Evolutionary conservation across 192 early-diverging fungal species (phyloP), one percentile per base, ranked within the genome.

Genomic region (Coemansia sp.): DNA sequence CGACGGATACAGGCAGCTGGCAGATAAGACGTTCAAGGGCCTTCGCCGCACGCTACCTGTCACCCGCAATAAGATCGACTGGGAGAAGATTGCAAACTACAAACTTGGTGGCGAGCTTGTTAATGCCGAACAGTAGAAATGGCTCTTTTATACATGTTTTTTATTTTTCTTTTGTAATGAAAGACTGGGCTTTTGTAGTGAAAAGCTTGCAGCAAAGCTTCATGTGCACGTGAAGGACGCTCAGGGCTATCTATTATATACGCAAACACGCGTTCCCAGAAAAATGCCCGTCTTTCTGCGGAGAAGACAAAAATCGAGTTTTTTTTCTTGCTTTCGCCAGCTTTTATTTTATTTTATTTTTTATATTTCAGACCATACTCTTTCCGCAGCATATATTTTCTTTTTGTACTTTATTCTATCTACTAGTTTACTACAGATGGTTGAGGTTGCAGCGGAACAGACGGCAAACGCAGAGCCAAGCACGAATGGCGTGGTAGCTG

Each of bases 31-130:
- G 0, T 99, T 99, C 79, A 97, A 94, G 71, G 85, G 89, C 4
- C 81, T 99, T 57, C 88, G 97, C 49, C 85, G 95, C 48, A 89
- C 91, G 15, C 71, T 99, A 52, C 97, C 97, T 12, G 84, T 95
- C 52, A 99, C 95, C 3, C 85, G 93, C 40, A 91, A 87, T 63
- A 95, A 95, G 76, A 78, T 99, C 31, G 94, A 99, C 68, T 99
- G 96, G 95, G 88, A 93, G 71, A 91, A 93, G 72, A 71, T 80
- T 37, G 77, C 77, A 37, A 74, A 74, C 59, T 74, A 80, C 63
- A 74, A 71, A 59, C 70, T 80, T 21, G 77, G 72, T 46, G 59
- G 63, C 20, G 77, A 80, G 63, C 72, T 80, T 49, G 71, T 65
- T 16, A 67, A 61, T 29, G 68, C 68, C 9, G 77, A 70, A 31